These are phyloP conservation scores for Suillus subluteus DNA, from an alignment of 768 basidiomycete genomes.

Conservation along the genomic window DNA sequence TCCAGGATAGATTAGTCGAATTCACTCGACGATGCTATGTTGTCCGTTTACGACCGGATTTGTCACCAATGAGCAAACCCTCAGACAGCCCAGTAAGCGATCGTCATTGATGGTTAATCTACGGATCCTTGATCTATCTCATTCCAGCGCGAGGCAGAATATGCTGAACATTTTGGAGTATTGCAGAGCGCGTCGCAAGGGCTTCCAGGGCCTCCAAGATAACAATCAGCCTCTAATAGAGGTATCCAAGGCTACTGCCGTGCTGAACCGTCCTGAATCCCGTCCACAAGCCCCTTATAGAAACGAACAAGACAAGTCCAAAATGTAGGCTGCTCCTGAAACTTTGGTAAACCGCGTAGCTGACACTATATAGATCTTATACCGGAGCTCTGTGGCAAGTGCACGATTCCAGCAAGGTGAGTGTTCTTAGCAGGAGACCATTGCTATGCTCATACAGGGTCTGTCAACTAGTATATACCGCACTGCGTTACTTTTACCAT, in stretches of 20 bases:
- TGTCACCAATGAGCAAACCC: constrained; percentile 75
- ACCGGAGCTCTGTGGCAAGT: constrained; percentile 79
- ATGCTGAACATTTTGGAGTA: constrained; percentile 66
- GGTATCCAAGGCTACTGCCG: constrained; percentile 53
- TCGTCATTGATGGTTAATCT: neutral
- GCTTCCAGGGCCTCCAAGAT: constrained; percentile 63
- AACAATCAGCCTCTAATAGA: constrained; percentile 75
- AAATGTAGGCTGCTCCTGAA: constrained; percentile 56
- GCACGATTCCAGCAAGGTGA: constrained; percentile 75
- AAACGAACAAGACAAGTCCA: constrained; percentile 43
- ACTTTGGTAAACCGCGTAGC: constrained; percentile 24
- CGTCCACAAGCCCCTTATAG: constrained; percentile 42
- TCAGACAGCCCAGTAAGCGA: constrained; percentile 62
- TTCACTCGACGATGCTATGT: constrained; percentile 73
- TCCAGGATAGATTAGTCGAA: constrained; percentile 79
- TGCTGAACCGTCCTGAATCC: constrained; percentile 67
- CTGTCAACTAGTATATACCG: constrained; percentile 57
- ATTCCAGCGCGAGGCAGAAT: constrained; percentile 62
- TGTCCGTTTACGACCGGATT: constrained; percentile 58
- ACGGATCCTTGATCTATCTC: constrained; percentile 12
- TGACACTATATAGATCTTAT: constrained; percentile 63
- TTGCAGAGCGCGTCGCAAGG: constrained; percentile 62
- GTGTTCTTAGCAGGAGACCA: constrained; percentile 10
- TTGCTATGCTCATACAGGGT: neutral
- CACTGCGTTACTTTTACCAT: constrained; percentile 73